A percentile compares a stretch with the other conserved stretches of the same genome.
Conservation (phyloP, 257 asterid species). For the Capsicum rhomboideum region DNA sequence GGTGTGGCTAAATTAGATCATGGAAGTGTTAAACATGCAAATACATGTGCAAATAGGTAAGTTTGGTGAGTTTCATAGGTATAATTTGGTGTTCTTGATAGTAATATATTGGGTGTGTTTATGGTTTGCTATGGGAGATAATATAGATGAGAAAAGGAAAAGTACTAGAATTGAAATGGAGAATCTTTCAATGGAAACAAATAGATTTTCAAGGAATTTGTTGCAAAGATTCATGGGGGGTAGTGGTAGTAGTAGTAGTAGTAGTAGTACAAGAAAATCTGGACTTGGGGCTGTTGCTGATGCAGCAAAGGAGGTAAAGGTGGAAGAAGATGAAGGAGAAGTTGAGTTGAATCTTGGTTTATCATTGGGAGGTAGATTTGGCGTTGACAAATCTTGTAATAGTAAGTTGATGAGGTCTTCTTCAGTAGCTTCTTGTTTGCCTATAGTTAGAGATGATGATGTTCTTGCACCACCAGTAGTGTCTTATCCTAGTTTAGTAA, state of each 20-base stretch:
- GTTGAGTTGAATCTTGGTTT: slow-evolving; percentile 90
- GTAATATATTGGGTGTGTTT: slow-evolving; percentile 8
- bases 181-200: slow-evolving; percentile 41
- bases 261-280: slow-evolving; percentile 13
- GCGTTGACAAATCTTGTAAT: slow-evolving; percentile 49
- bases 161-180: slow-evolving; percentile 40
- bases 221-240: slow-evolving; percentile 65
- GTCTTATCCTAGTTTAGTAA: slow-evolving; percentile 33
- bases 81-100: neutral
- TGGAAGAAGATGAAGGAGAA: slow-evolving; percentile 23
- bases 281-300: neutral
- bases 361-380: slow-evolving; percentile 89
- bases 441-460: slow-evolving; percentile 50
- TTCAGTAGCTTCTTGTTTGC: slow-evolving; percentile 68
- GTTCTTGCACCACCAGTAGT: slow-evolving; percentile 30
- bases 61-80: slow-evolving; percentile 11
- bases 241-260: neutral
- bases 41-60: slow-evolving; percentile 14
- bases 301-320: slow-evolving; percentile 17
- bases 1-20: slow-evolving; percentile 32
- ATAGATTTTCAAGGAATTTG: slow-evolving; percentile 53
- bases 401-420: slow-evolving; percentile 55
- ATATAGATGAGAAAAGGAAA: slow-evolving; percentile 29
- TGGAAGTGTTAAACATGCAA: slow-evolving; percentile 28
- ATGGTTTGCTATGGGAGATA: slow-evolving; percentile 39